Base-by-base conservation (phyloP, 176 grass and related monocot species). In the Areca catechu region DNA sequence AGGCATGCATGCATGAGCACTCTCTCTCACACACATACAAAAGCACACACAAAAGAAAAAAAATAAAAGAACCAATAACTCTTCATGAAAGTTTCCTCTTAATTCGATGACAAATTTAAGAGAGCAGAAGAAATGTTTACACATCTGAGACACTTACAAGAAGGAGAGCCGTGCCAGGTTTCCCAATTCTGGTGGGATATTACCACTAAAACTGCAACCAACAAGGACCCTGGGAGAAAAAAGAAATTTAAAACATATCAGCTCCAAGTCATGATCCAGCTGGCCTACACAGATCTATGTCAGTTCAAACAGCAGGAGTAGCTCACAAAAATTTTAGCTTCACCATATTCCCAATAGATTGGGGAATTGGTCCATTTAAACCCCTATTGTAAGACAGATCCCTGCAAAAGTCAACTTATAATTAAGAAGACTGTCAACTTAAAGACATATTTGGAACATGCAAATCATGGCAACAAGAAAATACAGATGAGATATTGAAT, bases 191-290 rank as follows among this genome's bases (percentile, higher is more conserved):
- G 54, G 21, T 4, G 68, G 67, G 49, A 70, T 50, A 17, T 16
- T 50, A 17, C 68, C 68, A 59, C 34, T 50, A 54, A 70, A 70
- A 6, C 56, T 59, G 68, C 68, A 70, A 50, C 34, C 29, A 25
- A 20, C 16, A 60, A 70, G 55, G n/a, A 70, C 16, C 37, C 68
- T 70, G 16, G 0, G 7, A 15, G 20, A n/a, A 5, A 54, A 24
- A 67, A 55, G 19, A 5, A 18, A 53, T 5, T 16, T 37, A 52
- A 22, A 71, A 66, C 74, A 49, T n/a, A 34, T 60, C 17, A 60
- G 58, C 17, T 34, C 24, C 30, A 1, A n/a, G 6, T 43, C 34
- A 43, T 43, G 34, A 43, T 43, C 34, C 25, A 34, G 24, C 24
- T 37, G 1, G 16, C 58, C 16, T n/a, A 4, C 24, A 34, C 9